phyloP scores from a whole-genome alignment of 805 yeast species.

The Schwanniomyces polymorphus region DNA sequence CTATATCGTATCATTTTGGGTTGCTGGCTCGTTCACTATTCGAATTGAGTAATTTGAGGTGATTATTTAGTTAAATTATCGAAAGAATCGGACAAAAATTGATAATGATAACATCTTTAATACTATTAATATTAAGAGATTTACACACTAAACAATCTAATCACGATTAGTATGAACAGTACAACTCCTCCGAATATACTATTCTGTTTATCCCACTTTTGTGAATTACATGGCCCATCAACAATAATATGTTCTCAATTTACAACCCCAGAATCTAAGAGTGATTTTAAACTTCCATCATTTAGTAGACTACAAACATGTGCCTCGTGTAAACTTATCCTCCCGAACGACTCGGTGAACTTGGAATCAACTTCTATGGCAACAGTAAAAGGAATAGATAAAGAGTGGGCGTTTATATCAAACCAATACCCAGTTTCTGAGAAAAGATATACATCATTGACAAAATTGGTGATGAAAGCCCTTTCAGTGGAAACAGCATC shows the following conservation, averaged over 20 bases:
- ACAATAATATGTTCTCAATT: conserved; percentile 63
- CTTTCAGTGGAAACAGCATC: conserved; percentile 66
- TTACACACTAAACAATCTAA: not conserved
- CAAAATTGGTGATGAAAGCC: conserved; percentile 61
- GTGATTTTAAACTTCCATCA: conserved; percentile 36
- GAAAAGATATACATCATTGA: conserved; percentile 51
- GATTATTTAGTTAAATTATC: not conserved
- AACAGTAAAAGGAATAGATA: conserved; percentile 8
- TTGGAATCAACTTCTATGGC: conserved; percentile 2
- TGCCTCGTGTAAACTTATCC: conserved; percentile 56
- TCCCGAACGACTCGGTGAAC: conserved; percentile 42
- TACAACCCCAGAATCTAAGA: conserved; percentile 15
- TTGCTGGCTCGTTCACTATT: not conserved
- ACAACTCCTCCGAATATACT: conserved; percentile 31
- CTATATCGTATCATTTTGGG: conserved; percentile 5
- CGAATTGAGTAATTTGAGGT: not conserved
- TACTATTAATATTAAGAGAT: not conserved
- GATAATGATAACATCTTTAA: not conserved
- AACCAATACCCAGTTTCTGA: conserved; percentile 59
- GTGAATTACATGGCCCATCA: conserved; percentile 77
- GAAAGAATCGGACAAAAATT: not conserved
- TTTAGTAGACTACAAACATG: conserved; percentile 48
- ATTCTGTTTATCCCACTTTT: conserved; percentile 67
- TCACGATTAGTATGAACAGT: not conserved
- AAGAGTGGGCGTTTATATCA: conserved; percentile 37